Percentiles rank a stretch among this genome's conserved stretches.
Conservation (phyloP, 208 protist genomes). For the Trypanosoma brucei region DNA sequence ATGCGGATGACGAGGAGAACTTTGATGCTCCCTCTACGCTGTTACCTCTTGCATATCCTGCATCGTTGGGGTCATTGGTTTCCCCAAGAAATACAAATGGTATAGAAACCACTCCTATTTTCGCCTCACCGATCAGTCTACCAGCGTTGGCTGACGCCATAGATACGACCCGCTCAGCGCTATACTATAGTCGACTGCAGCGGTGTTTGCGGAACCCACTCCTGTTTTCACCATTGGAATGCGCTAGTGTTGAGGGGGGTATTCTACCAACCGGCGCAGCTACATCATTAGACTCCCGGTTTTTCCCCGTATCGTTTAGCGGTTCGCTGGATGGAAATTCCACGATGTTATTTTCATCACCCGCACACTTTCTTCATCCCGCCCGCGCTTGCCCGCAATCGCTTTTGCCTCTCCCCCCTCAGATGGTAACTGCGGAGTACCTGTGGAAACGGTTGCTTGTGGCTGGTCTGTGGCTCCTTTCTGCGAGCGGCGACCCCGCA, state of each 20-base stretch:
- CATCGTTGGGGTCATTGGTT: background rate
- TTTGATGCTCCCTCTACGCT: background rate
- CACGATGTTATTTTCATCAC: constrained; percentile 4
- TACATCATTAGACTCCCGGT: no score
- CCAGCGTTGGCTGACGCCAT: constrained; percentile 13
- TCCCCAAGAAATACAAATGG: background rate
- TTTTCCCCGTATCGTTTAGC: background rate
- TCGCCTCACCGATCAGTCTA: constrained; percentile 16
- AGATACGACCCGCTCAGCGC: constrained; percentile 1
- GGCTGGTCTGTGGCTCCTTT: constrained; percentile 49
- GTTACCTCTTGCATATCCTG: no score
- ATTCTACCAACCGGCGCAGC: background rate
- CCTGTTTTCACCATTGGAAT: constrained; percentile 20
- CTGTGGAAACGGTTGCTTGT: constrained; percentile 65
- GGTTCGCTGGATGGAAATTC: background rate
- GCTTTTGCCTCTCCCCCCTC: constrained; percentile 37
- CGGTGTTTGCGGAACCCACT: constrained; percentile 26
- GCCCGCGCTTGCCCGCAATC: constrained; percentile 21
- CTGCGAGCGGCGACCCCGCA: constrained; percentile 6
- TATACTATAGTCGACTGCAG: constrained; percentile 24
- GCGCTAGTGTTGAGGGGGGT: constrained; percentile 1
- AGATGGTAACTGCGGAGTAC: constrained; percentile 41
- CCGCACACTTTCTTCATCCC: constrained; percentile 26
- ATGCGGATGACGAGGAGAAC: background rate
- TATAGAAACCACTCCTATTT: background rate